Evolutionary conservation across 108 stramenopile genomes (phyloP).

Genomic region (Schizochytrium sp.): DNA sequence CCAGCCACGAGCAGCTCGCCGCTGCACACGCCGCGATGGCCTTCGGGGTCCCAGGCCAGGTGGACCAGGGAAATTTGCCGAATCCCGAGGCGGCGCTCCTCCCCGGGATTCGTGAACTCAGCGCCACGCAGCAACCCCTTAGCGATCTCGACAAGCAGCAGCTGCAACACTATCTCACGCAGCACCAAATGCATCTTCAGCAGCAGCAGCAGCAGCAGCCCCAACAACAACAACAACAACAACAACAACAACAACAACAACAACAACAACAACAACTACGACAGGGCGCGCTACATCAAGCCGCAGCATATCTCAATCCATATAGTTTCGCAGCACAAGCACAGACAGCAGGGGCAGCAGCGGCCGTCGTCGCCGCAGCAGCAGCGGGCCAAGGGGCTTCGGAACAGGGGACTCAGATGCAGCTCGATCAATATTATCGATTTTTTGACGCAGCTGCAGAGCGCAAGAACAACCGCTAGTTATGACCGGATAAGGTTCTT

Average conservation of each 20-base stretch:
- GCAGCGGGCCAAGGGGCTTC: not conserved
- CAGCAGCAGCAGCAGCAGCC: not conserved
- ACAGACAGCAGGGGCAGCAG: not conserved
- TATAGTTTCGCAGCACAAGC: too few species aligned
- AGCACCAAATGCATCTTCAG: not conserved
- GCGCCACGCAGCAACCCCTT: not conserved
- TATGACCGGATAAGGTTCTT: too few species aligned
- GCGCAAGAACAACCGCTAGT: too few species aligned
- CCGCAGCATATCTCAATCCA: too few species aligned
- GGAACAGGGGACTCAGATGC: not conserved
- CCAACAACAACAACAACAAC: not conserved
- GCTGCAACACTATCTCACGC: not conserved
- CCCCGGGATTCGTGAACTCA: not conserved
- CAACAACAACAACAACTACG: not conserved
- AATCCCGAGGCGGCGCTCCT: not conserved
- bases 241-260: not conserved
- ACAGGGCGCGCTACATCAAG: too few species aligned
- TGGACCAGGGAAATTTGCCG: too few species aligned
- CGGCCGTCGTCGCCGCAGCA: not conserved
- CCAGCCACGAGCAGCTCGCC: too few species aligned
- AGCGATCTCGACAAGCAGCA: not conserved
- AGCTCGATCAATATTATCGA: not conserved
- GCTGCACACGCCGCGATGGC: too few species aligned
- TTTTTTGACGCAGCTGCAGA: not conserved
- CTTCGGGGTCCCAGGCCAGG: too few species aligned